These are phyloP conservation scores for Mycena rosella DNA, from an alignment of 768 basidiomycete genomes.

Conservation along the genomic window DNA sequence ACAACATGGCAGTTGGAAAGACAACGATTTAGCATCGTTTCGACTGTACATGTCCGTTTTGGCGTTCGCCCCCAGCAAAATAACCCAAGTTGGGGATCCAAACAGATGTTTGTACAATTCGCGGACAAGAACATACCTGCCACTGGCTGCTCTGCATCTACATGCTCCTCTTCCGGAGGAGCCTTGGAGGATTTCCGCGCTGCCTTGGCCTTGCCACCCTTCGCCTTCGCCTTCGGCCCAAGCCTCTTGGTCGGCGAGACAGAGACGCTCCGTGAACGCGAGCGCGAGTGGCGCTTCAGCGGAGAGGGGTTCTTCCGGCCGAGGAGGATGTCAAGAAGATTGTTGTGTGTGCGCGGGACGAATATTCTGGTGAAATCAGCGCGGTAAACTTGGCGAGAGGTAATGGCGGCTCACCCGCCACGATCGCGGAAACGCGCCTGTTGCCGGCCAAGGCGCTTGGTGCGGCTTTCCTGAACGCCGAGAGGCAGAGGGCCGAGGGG, in stretches of 20 bases:
- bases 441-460: constrained; percentile 70
- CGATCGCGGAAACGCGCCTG: constrained; percentile 78
- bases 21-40: too few species aligned
- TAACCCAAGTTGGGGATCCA: too few species aligned
- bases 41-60: too few species aligned
- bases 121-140: constrained; percentile 16
- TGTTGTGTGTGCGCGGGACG: constrained; percentile 55
- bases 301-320: not conserved
- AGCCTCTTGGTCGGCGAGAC: constrained; percentile 29
- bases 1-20: too few species aligned
- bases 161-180: not conserved
- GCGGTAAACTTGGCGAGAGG: not conserved
- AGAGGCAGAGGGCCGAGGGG: constrained; percentile 20
- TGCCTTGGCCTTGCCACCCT: constrained; percentile 19
- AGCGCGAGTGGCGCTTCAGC: constrained; percentile 23
- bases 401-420: constrained; percentile 62
- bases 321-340: constrained; percentile 36
- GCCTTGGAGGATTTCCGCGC: constrained; percentile 4
- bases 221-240: constrained; percentile 9
- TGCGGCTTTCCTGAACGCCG: constrained; percentile 70
- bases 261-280: constrained; percentile 29
- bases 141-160: constrained; percentile 17
- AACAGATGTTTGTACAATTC: not conserved
- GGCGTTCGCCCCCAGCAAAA: too few species aligned
- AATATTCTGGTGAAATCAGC: constrained; percentile 50